These are phyloP conservation scores for Isabelozyma pseudorhagii DNA, from an alignment of 805 yeast genomes.

Conservation along the genomic window DNA sequence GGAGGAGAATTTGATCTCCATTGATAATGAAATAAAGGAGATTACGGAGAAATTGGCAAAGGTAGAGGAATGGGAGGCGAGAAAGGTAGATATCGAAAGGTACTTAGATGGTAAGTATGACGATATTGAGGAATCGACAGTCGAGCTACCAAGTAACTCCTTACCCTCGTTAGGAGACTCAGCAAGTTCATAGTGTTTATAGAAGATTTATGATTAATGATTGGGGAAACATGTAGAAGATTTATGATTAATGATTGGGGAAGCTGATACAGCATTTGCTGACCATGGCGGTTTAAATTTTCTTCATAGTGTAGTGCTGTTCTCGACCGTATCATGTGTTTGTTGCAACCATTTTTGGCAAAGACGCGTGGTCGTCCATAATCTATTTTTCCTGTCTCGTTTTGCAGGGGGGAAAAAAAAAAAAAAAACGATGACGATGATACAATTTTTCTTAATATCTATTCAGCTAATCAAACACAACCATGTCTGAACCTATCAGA, in stretches of 20 bases:
- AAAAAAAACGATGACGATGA: neutral
- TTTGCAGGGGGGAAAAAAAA: neutral
- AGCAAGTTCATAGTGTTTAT: neutral
- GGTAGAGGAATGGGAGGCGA: constrained; percentile 55
- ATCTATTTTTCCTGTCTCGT: neutral
- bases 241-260: neutral
- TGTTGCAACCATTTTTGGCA: neutral
- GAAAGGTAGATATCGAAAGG: constrained; percentile 56
- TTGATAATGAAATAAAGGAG: constrained; percentile 73
- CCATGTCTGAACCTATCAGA: constrained; percentile 87
- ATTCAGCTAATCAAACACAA: neutral
- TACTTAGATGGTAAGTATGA: constrained; percentile 44
- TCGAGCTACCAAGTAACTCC: constrained; percentile 1
- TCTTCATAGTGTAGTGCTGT: no score
- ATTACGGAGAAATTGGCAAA: constrained; percentile 58
- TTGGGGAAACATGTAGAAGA: neutral
- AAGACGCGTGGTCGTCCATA: neutral
- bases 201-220: neutral
- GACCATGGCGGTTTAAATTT: no score
- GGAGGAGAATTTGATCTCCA: constrained; percentile 60
- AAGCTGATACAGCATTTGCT: no score
- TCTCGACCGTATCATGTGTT: no score
- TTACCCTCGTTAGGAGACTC: constrained; percentile 1
- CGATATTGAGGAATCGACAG: constrained; percentile 8
- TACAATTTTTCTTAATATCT: neutral